Base-by-base conservation (phyloP, 2,329 filamentous ascomycete species). In the Botryosphaeria agaves region DNA sequence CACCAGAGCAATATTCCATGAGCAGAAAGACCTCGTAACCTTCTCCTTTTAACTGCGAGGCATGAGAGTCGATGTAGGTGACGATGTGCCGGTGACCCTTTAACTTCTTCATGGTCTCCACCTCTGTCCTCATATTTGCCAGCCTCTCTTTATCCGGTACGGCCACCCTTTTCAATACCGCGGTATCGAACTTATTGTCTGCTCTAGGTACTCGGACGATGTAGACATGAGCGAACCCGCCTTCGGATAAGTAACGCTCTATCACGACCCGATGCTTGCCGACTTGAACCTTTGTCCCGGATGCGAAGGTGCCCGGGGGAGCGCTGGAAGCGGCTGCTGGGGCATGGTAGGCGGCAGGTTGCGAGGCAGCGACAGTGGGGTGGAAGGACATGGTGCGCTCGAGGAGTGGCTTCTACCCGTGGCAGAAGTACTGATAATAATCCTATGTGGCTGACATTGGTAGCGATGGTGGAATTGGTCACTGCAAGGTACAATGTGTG, bases 61-160 rank as follows among this genome's bases (percentile, higher is more conserved):
- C 89, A 56, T 98, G 89, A 41, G 87, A 95, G 61, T 98, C 89
- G 52, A 95, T 85, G 58, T 98, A 98, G 35, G 79, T 94, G 45
- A 98, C 89, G 48, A 98, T 95, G 45, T 89, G 78, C 38, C 76
- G 74, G 66, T 95, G 89, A 34, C 89, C 89, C 64, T 93, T 93
- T 45, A 98, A 68, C 57, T 89, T 85, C 73, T 98, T 98, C 89
- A 98, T 98, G 9, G 89, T 98, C 61, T 98, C 89, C 43, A 98
- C 89, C 64, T 98, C 89, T 41, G 76, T 95, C 54, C 89, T 76
- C 89, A 98, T 95, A 55, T 81, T 85, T 38, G 82, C 80, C 57
- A 98, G 64, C 34, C 87, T 73, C 40, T 92, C 81, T 65, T 92
- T 94, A 57, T 98, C 89, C 18, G 89, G 84, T 31, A 95, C 89